Percentiles rank a stretch among this genome's conserved stretches.
Evolutionary conservation across 2,329 filamentous ascomycete species (phyloP).

Genomic region (Clarireedia monteithiana): DNA sequence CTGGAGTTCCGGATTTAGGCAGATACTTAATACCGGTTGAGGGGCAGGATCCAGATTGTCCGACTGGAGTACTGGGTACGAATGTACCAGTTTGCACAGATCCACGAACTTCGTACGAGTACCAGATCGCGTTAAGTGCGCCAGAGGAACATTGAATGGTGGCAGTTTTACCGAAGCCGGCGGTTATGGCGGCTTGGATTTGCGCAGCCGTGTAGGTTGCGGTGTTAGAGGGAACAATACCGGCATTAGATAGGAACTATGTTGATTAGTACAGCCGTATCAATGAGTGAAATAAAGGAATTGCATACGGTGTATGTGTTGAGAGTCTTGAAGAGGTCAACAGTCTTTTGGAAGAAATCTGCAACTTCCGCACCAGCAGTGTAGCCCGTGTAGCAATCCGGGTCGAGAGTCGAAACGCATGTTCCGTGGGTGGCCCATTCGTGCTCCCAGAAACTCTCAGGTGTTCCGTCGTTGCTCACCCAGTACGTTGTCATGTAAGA

Average conservation of each 20-base stretch:
- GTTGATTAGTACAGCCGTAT: background rate
- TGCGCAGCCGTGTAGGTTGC: slow-evolving; percentile 36
- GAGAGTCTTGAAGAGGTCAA: slow-evolving; percentile 48
- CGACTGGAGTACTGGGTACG: slow-evolving; percentile 30
- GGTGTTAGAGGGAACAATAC: slow-evolving; percentile 43
- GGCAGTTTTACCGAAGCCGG: slow-evolving; percentile 37
- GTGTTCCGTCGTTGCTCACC: slow-evolving; percentile 54
- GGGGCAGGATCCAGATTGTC: slow-evolving; percentile 40
- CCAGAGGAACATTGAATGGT: slow-evolving; percentile 38
- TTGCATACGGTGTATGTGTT: slow-evolving; percentile 50
- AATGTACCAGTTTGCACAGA: slow-evolving; percentile 43
- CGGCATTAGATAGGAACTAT: slow-evolving; percentile 50
- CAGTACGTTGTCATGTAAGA: slow-evolving; percentile 57
- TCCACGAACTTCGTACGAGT: slow-evolving; percentile 45
- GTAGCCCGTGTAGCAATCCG: slow-evolving; percentile 51
- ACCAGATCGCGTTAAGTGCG: slow-evolving; percentile 45
- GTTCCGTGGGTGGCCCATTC: slow-evolving; percentile 69
- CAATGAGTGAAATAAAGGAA: background rate
- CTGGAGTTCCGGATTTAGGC: slow-evolving; percentile 34
- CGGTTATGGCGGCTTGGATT: slow-evolving; percentile 36
- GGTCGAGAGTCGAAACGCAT: slow-evolving; percentile 63
- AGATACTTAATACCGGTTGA: slow-evolving; percentile 46
- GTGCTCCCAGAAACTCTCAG: slow-evolving; percentile 63
- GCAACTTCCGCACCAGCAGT: slow-evolving; percentile 44
- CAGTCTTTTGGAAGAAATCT: slow-evolving; percentile 32